Conservation (phyloP, 495 filamentous ascomycete species). For the Penicillium cinerascens region DNA sequence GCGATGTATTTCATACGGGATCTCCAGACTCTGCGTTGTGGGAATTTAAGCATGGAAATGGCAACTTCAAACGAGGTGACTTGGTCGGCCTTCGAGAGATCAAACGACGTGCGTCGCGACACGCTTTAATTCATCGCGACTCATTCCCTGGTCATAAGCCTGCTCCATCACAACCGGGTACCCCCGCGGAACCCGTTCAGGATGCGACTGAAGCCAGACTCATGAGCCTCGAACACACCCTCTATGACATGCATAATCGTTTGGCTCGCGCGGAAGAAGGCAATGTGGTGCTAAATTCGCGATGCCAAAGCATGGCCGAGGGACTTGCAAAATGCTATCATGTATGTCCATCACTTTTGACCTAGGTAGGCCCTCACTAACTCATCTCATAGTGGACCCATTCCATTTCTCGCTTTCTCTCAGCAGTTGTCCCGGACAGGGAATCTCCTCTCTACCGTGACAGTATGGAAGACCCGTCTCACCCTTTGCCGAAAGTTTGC, state of each 20-base stretch:
- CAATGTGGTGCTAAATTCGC: slow-evolving; percentile 70
- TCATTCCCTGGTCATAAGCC: slow-evolving; percentile 80
- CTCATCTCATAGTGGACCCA: slow-evolving; percentile 55
- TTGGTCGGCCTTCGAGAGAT: slow-evolving; percentile 90
- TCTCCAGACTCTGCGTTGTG: slow-evolving; percentile 93
- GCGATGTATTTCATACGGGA: slow-evolving; percentile 97
- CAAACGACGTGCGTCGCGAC: slow-evolving; percentile 92
- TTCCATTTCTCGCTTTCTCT: slow-evolving; percentile 70
- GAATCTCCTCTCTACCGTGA: slow-evolving; percentile 57
- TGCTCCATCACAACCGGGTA: slow-evolving; percentile 71
- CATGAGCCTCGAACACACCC: slow-evolving; percentile 69
- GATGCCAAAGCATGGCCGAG: slow-evolving; percentile 78
- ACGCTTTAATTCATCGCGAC: slow-evolving; percentile 92
- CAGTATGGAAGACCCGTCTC: slow-evolving; percentile 32
- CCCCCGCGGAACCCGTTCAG: slow-evolving; percentile 76
- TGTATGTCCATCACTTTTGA: slow-evolving; percentile 36
- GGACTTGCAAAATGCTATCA: slow-evolving; percentile 74
- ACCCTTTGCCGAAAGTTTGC: not conserved
- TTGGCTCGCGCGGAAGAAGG: slow-evolving; percentile 81
- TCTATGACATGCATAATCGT: slow-evolving; percentile 75
- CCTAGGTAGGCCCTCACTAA: not conserved
- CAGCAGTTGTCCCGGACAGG: slow-evolving; percentile 65
- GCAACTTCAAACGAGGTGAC: slow-evolving; percentile 94
- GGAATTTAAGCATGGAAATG: slow-evolving; percentile 99
- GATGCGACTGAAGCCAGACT: slow-evolving; percentile 75